These are phyloP conservation scores for Colletotrichum trifolii DNA, from an alignment of 2,329 filamentous ascomycete genomes.

Conservation along the genomic window DNA sequence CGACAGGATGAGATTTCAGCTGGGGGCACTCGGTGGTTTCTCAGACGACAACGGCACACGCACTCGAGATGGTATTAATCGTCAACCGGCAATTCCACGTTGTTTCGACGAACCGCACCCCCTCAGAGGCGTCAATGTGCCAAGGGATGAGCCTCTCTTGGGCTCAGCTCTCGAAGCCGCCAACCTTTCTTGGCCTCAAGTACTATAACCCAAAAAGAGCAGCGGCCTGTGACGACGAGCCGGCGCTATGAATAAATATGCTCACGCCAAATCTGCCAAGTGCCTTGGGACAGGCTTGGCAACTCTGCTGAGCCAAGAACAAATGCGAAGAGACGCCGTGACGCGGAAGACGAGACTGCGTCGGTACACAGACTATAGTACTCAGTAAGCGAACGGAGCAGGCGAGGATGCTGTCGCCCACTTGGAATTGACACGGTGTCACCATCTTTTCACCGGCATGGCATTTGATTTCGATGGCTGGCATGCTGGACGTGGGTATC, in stretches of 20 bases:
- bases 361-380: no score
- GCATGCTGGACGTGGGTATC: conserved; percentile 8
- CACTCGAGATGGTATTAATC: background rate
- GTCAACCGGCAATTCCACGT: background rate
- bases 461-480: background rate
- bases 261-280: conserved; percentile 25
- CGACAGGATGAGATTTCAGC: conserved; percentile 2
- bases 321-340: background rate
- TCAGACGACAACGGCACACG: conserved; percentile 2
- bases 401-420: background rate
- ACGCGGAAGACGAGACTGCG: no score
- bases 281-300: conserved; percentile 15
- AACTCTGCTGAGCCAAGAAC: conserved; percentile 12
- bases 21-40: background rate
- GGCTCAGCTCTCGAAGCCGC: background rate
- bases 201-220: background rate
- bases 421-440: conserved; percentile 10
- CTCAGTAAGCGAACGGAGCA: conserved; percentile 1
- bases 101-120: background rate
- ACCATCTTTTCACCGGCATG: conserved; percentile 2
- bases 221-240: background rate
- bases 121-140: conserved; percentile 1
- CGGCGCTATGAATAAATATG: conserved; percentile 12
- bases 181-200: background rate
- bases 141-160: conserved; percentile 33